These are phyloP conservation scores for Chlamydomonas asymmetrica DNA, from an alignment of 139 green algal genomes.

Conservation along the genomic window DNA sequence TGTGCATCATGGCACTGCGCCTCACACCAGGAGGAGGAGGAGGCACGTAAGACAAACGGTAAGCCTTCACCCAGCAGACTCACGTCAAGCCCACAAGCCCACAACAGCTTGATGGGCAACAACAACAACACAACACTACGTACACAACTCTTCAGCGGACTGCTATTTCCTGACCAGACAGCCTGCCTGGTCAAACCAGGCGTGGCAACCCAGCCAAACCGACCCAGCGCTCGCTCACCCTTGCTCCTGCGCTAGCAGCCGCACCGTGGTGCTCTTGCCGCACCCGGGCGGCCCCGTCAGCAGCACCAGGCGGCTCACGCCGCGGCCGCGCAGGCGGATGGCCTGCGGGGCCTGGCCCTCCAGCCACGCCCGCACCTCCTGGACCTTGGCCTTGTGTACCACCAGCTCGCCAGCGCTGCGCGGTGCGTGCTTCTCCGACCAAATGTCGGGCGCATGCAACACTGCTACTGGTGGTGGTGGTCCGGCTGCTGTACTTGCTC, in stretches of 20 bases:
- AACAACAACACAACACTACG: too few relatives aligned
- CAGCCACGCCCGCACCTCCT: slow-evolving; percentile 66
- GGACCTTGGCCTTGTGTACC: slow-evolving; percentile 75
- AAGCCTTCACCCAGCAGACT: too few relatives aligned
- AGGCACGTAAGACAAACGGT: too few relatives aligned
- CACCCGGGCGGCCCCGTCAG: slow-evolving; percentile 66
- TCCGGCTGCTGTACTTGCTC: background rate
- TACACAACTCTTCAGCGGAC: too few relatives aligned
- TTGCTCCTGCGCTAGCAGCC: slow-evolving; percentile 48
- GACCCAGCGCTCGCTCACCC: too few relatives aligned
- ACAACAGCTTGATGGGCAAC: too few relatives aligned
- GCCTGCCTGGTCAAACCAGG: too few relatives aligned
- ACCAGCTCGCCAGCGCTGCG: slow-evolving; percentile 47
- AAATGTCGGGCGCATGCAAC: slow-evolving; percentile 28
- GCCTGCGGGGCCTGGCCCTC: slow-evolving; percentile 31
- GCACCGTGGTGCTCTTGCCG: slow-evolving; percentile 68
- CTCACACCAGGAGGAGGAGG: too few relatives aligned
- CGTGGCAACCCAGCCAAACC: too few relatives aligned
- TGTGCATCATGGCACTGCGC: too few relatives aligned
- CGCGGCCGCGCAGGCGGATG: background rate
- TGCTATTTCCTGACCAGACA: too few relatives aligned
- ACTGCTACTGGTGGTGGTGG: background rate
- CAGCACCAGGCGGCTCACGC: slow-evolving; percentile 11
- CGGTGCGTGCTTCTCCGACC: slow-evolving; percentile 61
- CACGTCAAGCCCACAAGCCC: too few relatives aligned